Conservation (phyloP, 176 grass and related monocot genomes). For the Aegilops tauschii region DNA sequence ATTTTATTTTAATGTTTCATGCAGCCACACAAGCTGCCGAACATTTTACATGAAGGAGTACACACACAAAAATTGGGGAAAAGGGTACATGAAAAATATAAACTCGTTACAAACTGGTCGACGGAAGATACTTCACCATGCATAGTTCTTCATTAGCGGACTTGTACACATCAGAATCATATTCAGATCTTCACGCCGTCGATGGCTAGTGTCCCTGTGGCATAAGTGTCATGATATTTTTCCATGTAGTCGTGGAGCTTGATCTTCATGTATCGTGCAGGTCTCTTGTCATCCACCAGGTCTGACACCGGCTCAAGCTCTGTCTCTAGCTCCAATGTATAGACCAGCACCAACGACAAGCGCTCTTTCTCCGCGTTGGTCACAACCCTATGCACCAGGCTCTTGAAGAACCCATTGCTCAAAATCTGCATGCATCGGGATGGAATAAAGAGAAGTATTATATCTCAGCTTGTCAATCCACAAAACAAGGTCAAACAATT, state of each 20-base stretch:
- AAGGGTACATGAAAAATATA: not conserved
- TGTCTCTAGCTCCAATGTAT: not conserved
- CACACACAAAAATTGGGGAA: not conserved
- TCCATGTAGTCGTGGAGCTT: not conserved
- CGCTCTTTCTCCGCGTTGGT: constrained; percentile 15
- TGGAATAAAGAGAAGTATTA: not conserved
- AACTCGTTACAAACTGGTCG: not conserved
- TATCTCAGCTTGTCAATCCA: not conserved
- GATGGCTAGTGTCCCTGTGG: not conserved
- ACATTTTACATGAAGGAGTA: not conserved
- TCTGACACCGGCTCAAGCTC: not conserved
- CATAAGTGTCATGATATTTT: not conserved
- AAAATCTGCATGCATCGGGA: constrained; percentile 20
- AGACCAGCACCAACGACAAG: not conserved
- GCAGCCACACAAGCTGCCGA: not conserved
- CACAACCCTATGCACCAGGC: constrained; percentile 44
- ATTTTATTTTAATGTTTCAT: not conserved
- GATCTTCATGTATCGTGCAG: not conserved
- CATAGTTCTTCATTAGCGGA: not conserved
- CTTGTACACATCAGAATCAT: not conserved
- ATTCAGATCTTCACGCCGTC: not conserved
- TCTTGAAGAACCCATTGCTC: constrained; percentile 44
- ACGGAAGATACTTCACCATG: not conserved
- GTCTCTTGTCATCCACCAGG: not conserved
- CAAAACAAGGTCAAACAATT: not conserved